A percentile compares a stretch with the other conserved stretches of the same genome.
Conservation (phyloP, 1,139 yeast genomes). For the Saccharomyces uvarum region DNA sequence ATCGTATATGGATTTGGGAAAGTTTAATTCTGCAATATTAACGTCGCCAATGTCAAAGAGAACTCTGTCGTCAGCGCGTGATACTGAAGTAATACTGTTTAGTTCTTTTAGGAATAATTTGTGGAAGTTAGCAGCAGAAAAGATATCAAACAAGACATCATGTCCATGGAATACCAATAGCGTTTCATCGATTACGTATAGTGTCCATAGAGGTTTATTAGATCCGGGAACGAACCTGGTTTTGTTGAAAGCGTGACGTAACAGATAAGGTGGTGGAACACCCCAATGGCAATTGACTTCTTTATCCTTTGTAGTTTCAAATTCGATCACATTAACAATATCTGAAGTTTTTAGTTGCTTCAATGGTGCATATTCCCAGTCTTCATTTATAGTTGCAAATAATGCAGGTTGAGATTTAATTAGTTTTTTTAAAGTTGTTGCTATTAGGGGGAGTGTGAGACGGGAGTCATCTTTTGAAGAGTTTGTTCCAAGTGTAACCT, state of each 20-base stretch:
- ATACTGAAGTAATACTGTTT: neutral
- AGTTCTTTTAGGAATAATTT: constrained; percentile 11
- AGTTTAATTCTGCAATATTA: neutral
- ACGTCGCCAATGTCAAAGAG: neutral
- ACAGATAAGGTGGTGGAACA: constrained; percentile 23
- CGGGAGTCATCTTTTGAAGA: constrained; percentile 11
- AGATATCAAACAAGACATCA: constrained; percentile 26
- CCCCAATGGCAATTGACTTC: constrained; percentile 24
- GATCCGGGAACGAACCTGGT: constrained; percentile 19
- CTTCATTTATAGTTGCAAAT: constrained; percentile 21
- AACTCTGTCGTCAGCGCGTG: neutral
- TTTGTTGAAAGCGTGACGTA: constrained; percentile 26
- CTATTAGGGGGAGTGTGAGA: constrained; percentile 14
- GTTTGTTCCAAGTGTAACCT: constrained; percentile 19
- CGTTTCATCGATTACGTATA: constrained; percentile 24
- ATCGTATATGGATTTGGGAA: constrained; percentile 20
- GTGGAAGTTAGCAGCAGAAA: constrained; percentile 29
- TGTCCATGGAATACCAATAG: constrained; percentile 28
- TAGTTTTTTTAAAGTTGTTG: constrained; percentile 18
- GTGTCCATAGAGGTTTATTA: constrained; percentile 24
- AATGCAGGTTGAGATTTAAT: constrained; percentile 23
- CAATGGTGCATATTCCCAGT: constrained; percentile 19
- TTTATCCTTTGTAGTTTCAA: constrained; percentile 23
- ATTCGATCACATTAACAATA: constrained; percentile 21
- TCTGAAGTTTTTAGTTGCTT: constrained; percentile 18